These are phyloP conservation scores for Erythrobasidium hasegawianum DNA, from an alignment of 1,284 basidiomycete species.

Conservation along the genomic window DNA sequence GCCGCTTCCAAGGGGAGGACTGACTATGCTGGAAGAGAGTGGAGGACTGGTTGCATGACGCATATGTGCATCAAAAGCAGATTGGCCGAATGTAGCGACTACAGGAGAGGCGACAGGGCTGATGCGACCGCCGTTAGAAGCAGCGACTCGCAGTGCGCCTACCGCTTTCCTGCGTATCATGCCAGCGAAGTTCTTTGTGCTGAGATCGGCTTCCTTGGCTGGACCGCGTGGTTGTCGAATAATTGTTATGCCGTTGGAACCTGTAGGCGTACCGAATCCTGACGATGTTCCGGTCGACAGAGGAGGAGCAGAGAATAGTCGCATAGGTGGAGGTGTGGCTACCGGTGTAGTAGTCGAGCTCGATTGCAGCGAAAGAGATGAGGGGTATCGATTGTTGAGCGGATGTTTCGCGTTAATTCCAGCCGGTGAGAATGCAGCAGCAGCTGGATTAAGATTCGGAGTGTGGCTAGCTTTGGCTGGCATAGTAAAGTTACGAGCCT, in stretches of 20 bases:
- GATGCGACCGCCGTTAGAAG: constrained; percentile 12
- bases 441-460: constrained; percentile 8
- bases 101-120: constrained; percentile 24
- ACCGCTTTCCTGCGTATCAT: constrained; percentile 31
- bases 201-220: constrained; percentile 26
- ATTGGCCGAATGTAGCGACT: constrained; percentile 9
- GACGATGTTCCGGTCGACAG: neutral
- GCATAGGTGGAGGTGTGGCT: neutral
- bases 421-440: constrained; percentile 17
- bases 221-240: constrained; percentile 32
- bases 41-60: neutral
- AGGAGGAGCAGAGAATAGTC: constrained; percentile 27
- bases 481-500: neutral
- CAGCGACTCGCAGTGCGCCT: constrained; percentile 24
- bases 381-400: constrained; percentile 9
- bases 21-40: neutral
- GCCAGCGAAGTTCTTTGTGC: constrained; percentile 30
- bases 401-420: neutral
- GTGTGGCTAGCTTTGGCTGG: too few species aligned
- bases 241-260: constrained; percentile 3
- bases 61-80: neutral
- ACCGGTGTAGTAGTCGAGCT: neutral
- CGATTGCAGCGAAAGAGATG: constrained; percentile 14
- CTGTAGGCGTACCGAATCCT: constrained; percentile 10
- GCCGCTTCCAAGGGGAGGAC: neutral